phyloP scores from a whole-genome alignment of 495 filamentous ascomycete species.

The Xylaria longipes region DNA sequence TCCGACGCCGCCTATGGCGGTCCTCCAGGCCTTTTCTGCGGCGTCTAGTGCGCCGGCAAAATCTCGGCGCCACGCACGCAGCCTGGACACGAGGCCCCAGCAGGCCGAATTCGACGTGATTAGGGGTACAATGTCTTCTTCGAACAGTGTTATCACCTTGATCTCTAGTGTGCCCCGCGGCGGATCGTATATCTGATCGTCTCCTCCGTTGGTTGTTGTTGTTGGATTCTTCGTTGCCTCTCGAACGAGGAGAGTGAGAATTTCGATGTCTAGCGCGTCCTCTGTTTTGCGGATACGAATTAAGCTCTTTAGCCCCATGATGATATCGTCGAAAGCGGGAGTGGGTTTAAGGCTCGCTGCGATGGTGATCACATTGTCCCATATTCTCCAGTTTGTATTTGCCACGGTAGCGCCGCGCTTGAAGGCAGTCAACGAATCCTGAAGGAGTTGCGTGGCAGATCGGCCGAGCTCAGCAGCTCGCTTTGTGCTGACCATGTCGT shows the following conservation, averaged over 20 bases:
- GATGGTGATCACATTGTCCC: constrained; percentile 92
- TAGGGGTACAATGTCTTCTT: constrained; percentile 73
- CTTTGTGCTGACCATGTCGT: constrained; percentile 31
- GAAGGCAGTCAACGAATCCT: constrained; percentile 80
- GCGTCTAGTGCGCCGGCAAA: constrained; percentile 76
- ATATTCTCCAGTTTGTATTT: constrained; percentile 84
- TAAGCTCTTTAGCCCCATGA: constrained; percentile 73
- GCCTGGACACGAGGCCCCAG: constrained; percentile 73
- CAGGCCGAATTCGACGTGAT: constrained; percentile 80
- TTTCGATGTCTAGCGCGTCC: constrained; percentile 73
- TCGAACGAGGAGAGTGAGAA: constrained; percentile 73
- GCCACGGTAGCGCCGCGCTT: constrained; percentile 83
- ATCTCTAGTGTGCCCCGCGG: constrained; percentile 54
- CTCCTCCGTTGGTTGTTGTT: constrained; percentile 37
- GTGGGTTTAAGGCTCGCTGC: constrained; percentile 73
- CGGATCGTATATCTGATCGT: constrained; percentile 49
- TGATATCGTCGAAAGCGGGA: constrained; percentile 73
- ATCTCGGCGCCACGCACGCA: constrained; percentile 72
- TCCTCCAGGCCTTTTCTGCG: constrained; percentile 88
- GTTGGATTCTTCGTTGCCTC: constrained; percentile 60
- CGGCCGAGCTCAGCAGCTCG: constrained; percentile 34
- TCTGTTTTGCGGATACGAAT: constrained; percentile 80
- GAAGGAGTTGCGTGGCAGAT: constrained; percentile 60
- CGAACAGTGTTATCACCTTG: constrained; percentile 73
- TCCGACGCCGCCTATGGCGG: constrained; percentile 56